These are phyloP conservation scores for Trifolium dubium DNA, from an alignment of 306 rosid genomes.

Conservation along the genomic window DNA sequence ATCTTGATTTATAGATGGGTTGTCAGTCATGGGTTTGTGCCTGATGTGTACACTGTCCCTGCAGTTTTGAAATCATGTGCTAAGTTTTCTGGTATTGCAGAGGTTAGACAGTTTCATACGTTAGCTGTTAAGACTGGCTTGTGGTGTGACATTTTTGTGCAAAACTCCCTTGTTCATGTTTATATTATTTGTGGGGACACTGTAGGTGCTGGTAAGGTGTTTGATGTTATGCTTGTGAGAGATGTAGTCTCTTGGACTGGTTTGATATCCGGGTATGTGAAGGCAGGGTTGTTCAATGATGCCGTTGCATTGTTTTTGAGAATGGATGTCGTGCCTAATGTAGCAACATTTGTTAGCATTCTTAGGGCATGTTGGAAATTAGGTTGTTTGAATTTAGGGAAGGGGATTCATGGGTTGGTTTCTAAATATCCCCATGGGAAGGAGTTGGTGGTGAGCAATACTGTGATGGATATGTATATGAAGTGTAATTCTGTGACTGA, in stretches of 20 bases:
- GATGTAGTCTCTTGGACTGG: conserved; percentile 90
- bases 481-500: conserved; percentile 64
- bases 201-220: conserved; percentile 56
- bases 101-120: conserved; percentile 68
- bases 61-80: conserved; percentile 77
- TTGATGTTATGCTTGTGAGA: conserved; percentile 76
- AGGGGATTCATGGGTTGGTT: conserved; percentile 73
- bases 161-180: conserved; percentile 63
- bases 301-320: conserved; percentile 54
- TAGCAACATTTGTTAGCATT: conserved; percentile 65
- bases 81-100: conserved; percentile 60
- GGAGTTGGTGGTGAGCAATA: conserved; percentile 65
- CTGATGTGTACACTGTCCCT: conserved; percentile 71
- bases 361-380: conserved; percentile 71
- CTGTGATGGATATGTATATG: conserved; percentile 71
- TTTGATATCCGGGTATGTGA: conserved; percentile 67
- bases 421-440: conserved; percentile 42
- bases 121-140: conserved; percentile 55
- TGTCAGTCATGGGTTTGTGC: conserved; percentile 66
- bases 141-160: conserved; percentile 61
- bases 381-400: conserved; percentile 59
- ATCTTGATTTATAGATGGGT: conserved; percentile 52
- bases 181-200: conserved; percentile 62
- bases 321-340: conserved; percentile 67
- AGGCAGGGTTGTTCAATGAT: conserved; percentile 57